Conservation (phyloP, 2,329 filamentous ascomycete genomes). For the Cytospora leucostoma region DNA sequence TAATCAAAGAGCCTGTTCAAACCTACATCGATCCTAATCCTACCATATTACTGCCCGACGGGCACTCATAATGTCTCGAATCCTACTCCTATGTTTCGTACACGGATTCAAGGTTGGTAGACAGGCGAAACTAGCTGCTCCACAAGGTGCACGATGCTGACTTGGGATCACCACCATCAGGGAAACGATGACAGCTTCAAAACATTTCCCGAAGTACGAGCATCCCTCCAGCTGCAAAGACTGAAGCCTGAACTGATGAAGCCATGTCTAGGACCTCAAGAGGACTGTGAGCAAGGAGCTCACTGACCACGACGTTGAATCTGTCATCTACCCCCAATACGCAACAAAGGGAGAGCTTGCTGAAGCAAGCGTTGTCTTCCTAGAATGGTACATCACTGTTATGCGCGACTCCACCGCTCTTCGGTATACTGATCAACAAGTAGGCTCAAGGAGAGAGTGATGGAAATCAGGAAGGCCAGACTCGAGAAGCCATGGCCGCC, state of each 20-base stretch:
- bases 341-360: slow-evolving; percentile 70
- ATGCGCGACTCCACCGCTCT: too few relatives aligned
- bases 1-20: neutral
- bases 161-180: slow-evolving; percentile 37
- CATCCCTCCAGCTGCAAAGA: neutral
- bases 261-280: slow-evolving; percentile 52
- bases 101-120: slow-evolving; percentile 68
- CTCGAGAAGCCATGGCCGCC: slow-evolving; percentile 74
- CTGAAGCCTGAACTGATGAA: neutral
- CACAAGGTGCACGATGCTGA: neutral
- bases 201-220: slow-evolving; percentile 57
- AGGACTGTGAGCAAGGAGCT: slow-evolving; percentile 59
- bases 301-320: slow-evolving; percentile 60
- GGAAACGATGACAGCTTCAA: slow-evolving; percentile 71
- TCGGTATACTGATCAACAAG: slow-evolving; percentile 6
- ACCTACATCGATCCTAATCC: neutral
- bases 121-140: neutral
- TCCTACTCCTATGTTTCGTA: slow-evolving; percentile 70
- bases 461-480: slow-evolving; percentile 71
- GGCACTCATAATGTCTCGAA: slow-evolving; percentile 45
- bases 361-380: slow-evolving; percentile 47
- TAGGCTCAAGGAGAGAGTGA: slow-evolving; percentile 79
- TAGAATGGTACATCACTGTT: slow-evolving; percentile 44
- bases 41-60: neutral
- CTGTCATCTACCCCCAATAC: slow-evolving; percentile 69